Evolutionary conservation across 495 filamentous ascomycete species (phyloP).

Genomic region (Ascodesmis nigricans): DNA sequence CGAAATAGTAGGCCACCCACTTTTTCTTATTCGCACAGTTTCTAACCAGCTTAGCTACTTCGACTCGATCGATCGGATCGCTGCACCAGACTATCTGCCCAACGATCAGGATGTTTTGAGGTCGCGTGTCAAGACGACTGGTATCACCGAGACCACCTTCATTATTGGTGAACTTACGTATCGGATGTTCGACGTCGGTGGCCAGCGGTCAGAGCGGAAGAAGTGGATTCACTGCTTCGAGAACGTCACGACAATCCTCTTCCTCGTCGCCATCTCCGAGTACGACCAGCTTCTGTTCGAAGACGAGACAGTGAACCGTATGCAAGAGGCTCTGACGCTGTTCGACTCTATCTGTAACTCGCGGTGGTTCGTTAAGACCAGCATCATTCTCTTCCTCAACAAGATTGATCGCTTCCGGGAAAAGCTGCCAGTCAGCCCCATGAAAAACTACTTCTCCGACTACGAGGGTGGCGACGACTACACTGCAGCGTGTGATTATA

Average conservation of each 20-base stretch:
- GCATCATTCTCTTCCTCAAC: slow-evolving; percentile 98
- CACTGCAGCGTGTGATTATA: slow-evolving; percentile 83
- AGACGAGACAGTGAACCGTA: slow-evolving; percentile 88
- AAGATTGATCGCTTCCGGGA: slow-evolving; percentile 99
- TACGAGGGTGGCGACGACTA: slow-evolving; percentile 93
- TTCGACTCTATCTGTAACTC: slow-evolving; percentile 99
- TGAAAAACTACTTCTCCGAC: slow-evolving; percentile 99
- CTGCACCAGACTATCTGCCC: slow-evolving; percentile 78
- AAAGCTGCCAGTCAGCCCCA: slow-evolving; percentile 95
- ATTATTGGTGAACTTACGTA: slow-evolving; percentile 95
- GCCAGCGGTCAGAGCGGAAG: slow-evolving; percentile 95
- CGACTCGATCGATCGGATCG: slow-evolving; percentile 81
- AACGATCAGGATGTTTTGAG: slow-evolving; percentile 95
- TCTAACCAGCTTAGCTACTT: slow-evolving; percentile 56
- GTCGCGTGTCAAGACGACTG: slow-evolving; percentile 96
- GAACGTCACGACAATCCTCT: slow-evolving; percentile 95
- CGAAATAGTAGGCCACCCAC: slow-evolving; percentile 69
- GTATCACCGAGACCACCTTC: slow-evolving; percentile 97
- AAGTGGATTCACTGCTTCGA: slow-evolving; percentile 99
- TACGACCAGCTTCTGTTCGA: slow-evolving; percentile 97
- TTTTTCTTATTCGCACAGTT: slow-evolving; percentile 8
- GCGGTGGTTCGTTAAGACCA: slow-evolving; percentile 97
- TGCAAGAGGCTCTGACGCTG: slow-evolving; percentile 94
- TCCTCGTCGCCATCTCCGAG: slow-evolving; percentile 95
- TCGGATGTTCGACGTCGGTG: slow-evolving; percentile 98